Percentiles rank a stretch among this genome's conserved stretches.
phyloP scores from a whole-genome alignment of 2,329 filamentous ascomycete genomes.

The Cladosporium sp. region DNA sequence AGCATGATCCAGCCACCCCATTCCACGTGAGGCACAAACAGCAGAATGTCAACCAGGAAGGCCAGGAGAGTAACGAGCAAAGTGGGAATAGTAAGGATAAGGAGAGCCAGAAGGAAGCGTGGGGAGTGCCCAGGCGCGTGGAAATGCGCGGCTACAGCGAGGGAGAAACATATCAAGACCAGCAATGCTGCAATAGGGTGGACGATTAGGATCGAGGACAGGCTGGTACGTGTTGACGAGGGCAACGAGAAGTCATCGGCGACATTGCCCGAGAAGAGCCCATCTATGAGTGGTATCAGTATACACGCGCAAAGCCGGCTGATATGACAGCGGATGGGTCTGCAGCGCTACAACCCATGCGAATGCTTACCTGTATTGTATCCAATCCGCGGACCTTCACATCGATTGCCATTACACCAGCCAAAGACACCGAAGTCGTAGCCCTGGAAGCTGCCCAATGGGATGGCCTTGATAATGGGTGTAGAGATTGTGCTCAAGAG shows the following conservation, averaged over 20 bases:
- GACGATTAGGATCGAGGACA: constrained; percentile 87
- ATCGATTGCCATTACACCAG: constrained; percentile 65
- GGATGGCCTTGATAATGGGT: constrained; percentile 80
- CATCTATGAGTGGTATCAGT: constrained; percentile 34
- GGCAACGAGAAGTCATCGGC: constrained; percentile 56
- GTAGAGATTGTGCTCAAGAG: constrained; percentile 86
- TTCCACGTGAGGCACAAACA: constrained; percentile 89
- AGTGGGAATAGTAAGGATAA: constrained; percentile 82
- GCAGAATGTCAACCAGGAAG: constrained; percentile 86
- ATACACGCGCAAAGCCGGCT: neutral
- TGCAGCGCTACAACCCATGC: neutral
- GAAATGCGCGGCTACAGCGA: constrained; percentile 78
- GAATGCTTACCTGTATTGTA: constrained; percentile 71
- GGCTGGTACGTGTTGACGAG: constrained; percentile 60
- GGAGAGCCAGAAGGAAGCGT: constrained; percentile 76
- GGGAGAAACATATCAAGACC: constrained; percentile 75
- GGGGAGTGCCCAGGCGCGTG: constrained; percentile 86
- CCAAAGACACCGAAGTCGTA: constrained; percentile 91
- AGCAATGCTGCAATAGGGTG: constrained; percentile 87
- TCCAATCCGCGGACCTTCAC: constrained; percentile 73
- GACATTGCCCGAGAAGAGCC: constrained; percentile 43
- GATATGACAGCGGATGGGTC: too few relatives aligned
- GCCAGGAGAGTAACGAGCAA: constrained; percentile 78
- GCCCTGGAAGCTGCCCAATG: constrained; percentile 71
- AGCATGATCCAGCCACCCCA: constrained; percentile 95